phyloP scores from a whole-genome alignment of 2,329 filamentous ascomycete genomes.

The Gaeumannomyces tritici region DNA sequence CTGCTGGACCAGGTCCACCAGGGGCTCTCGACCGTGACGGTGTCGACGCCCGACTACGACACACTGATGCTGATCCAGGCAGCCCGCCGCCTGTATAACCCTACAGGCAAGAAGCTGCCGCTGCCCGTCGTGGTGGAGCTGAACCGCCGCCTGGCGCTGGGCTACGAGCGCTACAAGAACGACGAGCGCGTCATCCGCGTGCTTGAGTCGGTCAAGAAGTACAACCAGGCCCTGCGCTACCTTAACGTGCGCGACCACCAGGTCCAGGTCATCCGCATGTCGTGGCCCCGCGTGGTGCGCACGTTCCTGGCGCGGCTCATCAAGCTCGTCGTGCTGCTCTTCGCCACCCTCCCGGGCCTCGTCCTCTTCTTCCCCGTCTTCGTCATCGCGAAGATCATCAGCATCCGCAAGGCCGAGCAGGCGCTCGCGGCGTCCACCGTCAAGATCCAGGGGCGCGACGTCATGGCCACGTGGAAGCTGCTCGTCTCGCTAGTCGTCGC shows the following conservation, averaged over 20 bases:
- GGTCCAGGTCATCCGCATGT: constrained; percentile 82
- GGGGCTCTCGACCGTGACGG: constrained; percentile 76
- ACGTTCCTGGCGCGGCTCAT: constrained; percentile 70
- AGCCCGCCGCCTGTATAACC: constrained; percentile 85
- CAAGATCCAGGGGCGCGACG: constrained; percentile 80
- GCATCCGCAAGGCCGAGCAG: constrained; percentile 70
- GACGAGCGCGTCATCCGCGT: constrained; percentile 74
- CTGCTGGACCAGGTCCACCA: constrained; percentile 83
- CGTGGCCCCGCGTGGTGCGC: constrained; percentile 63
- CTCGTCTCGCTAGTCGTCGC: constrained; percentile 79
- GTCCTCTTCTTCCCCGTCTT: constrained; percentile 79
- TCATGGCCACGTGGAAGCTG: constrained; percentile 91
- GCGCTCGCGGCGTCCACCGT: constrained; percentile 79
- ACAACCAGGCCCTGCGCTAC: constrained; percentile 79
- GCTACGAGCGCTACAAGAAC: constrained; percentile 87
- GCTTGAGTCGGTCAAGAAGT: constrained; percentile 66
- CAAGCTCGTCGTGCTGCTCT: constrained; percentile 67
- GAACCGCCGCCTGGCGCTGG: constrained; percentile 81
- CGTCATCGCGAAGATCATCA: constrained; percentile 73
- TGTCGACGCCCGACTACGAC: constrained; percentile 88
- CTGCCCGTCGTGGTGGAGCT: constrained; percentile 89
- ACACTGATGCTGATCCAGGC: constrained; percentile 96
- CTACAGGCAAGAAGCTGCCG: constrained; percentile 86
- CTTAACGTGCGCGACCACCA: constrained; percentile 89
- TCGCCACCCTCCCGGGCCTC: constrained; percentile 78